A percentile compares a stretch with the other conserved stretches of the same genome.
phyloP scores from a whole-genome alignment of 78 protist genomes.

The Capsaspora owczarzaki region DNA sequence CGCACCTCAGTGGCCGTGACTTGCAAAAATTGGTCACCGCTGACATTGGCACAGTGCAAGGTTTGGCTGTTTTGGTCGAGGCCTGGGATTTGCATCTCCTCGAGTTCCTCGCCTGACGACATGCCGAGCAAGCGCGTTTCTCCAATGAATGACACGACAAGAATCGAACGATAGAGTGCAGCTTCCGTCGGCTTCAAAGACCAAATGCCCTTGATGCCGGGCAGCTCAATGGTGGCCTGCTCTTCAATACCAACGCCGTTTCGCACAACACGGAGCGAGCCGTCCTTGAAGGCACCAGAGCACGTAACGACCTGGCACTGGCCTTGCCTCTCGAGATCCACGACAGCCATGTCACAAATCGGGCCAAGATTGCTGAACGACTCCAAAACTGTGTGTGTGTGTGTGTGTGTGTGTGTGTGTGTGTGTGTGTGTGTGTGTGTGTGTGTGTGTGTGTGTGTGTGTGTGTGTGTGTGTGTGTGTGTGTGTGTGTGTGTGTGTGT shows the following conservation, averaged over 20 bases:
- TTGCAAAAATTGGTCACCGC: background rate
- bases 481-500: no score
- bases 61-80: conserved; percentile 48
- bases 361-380: conserved; percentile 78
- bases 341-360: conserved; percentile 61
- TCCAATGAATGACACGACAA: conserved; percentile 61
- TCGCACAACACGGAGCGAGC: conserved; percentile 77
- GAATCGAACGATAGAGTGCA: background rate
- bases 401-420: background rate
- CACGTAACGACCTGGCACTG: conserved; percentile 78
- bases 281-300: conserved; percentile 74
- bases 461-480: background rate
- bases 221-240: conserved; percentile 64
- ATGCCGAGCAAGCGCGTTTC: conserved; percentile 61
- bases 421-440: background rate
- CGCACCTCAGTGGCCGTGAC: background rate
- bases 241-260: conserved; percentile 85
- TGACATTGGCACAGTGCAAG: conserved; percentile 47
- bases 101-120: conserved; percentile 62
- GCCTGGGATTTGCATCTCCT: conserved; percentile 55
- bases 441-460: background rate
- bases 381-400: conserved; percentile 27
- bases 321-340: conserved; percentile 78
- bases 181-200: conserved; percentile 16
- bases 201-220: conserved; percentile 78